Conservation (phyloP, 1,139 yeast species). For the Eremothecium gossypii region DNA sequence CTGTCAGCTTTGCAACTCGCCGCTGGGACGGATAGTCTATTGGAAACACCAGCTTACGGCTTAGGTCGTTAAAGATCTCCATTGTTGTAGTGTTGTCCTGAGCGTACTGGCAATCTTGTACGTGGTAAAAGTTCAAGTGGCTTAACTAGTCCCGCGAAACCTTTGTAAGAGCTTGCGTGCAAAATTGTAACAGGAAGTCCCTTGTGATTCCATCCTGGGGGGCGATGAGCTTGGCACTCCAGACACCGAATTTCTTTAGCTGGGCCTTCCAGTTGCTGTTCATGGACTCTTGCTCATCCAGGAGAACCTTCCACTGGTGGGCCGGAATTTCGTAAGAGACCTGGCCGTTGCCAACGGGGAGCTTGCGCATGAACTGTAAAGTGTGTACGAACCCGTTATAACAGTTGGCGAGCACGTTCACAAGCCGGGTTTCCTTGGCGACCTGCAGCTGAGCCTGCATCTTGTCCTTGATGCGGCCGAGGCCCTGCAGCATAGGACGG, state of each 20-base stretch:
- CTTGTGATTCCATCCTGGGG: slow-evolving; percentile 11
- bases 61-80: slow-evolving; percentile 21
- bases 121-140: background rate
- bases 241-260: slow-evolving; percentile 8
- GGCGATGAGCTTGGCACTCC: slow-evolving; percentile 13
- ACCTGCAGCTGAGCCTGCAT: background rate
- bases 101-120: background rate
- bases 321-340: slow-evolving; percentile 13
- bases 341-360: slow-evolving; percentile 10
- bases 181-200: slow-evolving; percentile 5
- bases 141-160: no score
- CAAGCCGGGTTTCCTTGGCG: background rate
- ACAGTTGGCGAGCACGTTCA: slow-evolving; percentile 15
- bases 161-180: slow-evolving; percentile 6
- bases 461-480: slow-evolving; percentile 1
- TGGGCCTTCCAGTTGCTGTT: slow-evolving; percentile 19
- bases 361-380: slow-evolving; percentile 15
- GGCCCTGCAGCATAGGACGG: background rate
- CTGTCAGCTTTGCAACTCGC: slow-evolving; percentile 12
- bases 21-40: slow-evolving; percentile 26
- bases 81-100: slow-evolving; percentile 1
- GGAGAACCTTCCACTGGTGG: slow-evolving; percentile 14
- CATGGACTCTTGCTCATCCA: slow-evolving; percentile 15
- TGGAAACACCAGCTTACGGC: slow-evolving; percentile 21
- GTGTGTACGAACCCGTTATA: slow-evolving; percentile 18